These are phyloP conservation scores for Saccharomyces hybrid DNA, from an alignment of 1,139 yeast genomes.

Conservation along the genomic window DNA sequence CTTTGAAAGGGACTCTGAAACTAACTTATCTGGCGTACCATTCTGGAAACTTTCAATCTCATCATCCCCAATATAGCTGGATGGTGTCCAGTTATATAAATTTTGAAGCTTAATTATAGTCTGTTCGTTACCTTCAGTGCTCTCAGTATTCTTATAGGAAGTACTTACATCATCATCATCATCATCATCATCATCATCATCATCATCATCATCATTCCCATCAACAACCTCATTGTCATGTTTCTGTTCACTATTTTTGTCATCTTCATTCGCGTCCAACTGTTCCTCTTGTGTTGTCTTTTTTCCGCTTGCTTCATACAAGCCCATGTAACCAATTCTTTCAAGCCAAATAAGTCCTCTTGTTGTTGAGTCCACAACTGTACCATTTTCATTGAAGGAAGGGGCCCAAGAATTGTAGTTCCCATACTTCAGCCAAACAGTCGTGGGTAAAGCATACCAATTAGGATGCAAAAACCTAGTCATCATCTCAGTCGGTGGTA, in stretches of 20 bases:
- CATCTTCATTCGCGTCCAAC: constrained; percentile 8
- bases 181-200: constrained; percentile 3
- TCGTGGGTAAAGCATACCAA: constrained; percentile 73
- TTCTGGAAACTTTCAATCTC: constrained; percentile 43
- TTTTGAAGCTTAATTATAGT: constrained; percentile 43
- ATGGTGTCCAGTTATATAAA: constrained; percentile 49
- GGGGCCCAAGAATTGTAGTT: constrained; percentile 74
- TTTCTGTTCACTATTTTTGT: constrained; percentile 7
- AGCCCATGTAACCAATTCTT: constrained; percentile 53
- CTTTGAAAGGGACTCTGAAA: constrained; percentile 49
- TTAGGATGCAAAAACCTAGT: constrained; percentile 75
- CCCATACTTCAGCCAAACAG: constrained; percentile 72
- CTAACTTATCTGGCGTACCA: constrained; percentile 45
- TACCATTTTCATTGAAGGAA: constrained; percentile 56
- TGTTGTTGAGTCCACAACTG: constrained; percentile 55
- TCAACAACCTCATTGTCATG: constrained; percentile 9
- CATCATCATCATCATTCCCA: constrained; percentile 1
- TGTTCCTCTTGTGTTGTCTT: constrained; percentile 5
- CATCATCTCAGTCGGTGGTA: constrained; percentile 60
- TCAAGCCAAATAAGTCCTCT: constrained; percentile 74
- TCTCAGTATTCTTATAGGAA: constrained; percentile 11
- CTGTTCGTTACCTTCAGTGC: constrained; percentile 18
- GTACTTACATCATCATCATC: constrained; percentile 23
- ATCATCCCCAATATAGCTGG: constrained; percentile 43
- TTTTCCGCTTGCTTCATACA: constrained; percentile 33